Evolutionary conservation across 2,329 filamentous ascomycete genomes (phyloP), one percentile per base, ranked within the genome.

Genomic region (Venturia effusa): DNA sequence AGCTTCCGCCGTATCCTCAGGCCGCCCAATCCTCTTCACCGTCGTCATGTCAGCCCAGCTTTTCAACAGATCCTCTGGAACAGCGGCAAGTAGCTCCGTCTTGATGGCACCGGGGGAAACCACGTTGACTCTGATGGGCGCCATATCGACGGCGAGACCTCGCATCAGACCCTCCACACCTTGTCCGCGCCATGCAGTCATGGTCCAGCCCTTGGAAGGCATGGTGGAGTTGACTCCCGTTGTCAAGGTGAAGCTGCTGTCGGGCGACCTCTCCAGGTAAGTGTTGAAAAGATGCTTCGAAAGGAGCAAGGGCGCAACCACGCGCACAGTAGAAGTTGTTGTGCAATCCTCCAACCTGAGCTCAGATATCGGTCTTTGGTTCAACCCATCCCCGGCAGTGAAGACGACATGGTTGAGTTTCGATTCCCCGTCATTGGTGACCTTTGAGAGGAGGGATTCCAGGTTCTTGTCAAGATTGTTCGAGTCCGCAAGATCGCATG

Each of bases 61-160:
- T 55, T 62, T 54, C 57, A 65, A 55, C 61, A 69, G 71, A 61
- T 70, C 63, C 57, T 70, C 37, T 6, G 34, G 22, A 10, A 63
- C 30, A 32, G 32, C 32, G 19, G 34, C 37, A 77, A 78, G 79
- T 10, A 80, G 65, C 67, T 75, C 74, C 15, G 78, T 80, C 41
- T 77, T 71, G 37, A 79, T 77, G 0, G 77, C 74, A 0, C 86
- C 87, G 0, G 85, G 84, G 62, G 73, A 76, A 1, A 89, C 82
- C 0, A 80, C 69, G 70, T 89, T 89, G 32, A 88, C 85, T 2
- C 87, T 75, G 10, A 88, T 73, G 0, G 87, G 87, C 66, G 79
- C 80, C 64, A 89, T 69, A 68, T 89, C 86, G 39, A 88, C 68
- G 1, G 86, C 86, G 40, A 89, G 73, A 3, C 78, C 80, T 1